phyloP scores from a whole-genome alignment of 176 grass and related monocot species.

The Oryza glaberrima region DNA sequence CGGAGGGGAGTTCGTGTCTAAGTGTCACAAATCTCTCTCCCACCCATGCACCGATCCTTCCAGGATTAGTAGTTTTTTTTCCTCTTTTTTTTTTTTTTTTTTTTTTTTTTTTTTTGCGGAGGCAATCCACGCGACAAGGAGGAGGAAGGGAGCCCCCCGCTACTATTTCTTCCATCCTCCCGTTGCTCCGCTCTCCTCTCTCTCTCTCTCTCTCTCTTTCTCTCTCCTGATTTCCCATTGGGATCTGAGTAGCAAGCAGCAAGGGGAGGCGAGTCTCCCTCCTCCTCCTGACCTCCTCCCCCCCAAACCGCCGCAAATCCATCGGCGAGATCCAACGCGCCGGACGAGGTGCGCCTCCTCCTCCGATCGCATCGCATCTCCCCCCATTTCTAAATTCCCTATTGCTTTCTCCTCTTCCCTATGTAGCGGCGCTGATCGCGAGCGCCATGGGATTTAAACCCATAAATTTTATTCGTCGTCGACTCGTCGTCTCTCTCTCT shows the following conservation, averaged over 20 bases:
- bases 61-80: no score
- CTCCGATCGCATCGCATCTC: no score
- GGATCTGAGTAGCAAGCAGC: slow-evolving; percentile 33
- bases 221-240: slow-evolving; percentile 43
- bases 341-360: slow-evolving; percentile 39
- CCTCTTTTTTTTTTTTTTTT: no score
- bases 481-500: background rate
- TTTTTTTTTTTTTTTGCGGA: no score
- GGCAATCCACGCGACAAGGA: background rate
- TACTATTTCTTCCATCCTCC: background rate
- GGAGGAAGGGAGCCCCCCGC: no score
- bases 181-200: background rate
- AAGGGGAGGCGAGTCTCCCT: background rate
- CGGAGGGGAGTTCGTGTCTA: no score
- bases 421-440: background rate
- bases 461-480: background rate
- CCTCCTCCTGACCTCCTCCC: slow-evolving; percentile 23
- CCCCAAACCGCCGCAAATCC: slow-evolving; percentile 60
- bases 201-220: slow-evolving; percentile 8
- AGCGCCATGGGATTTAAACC: slow-evolving; percentile 4
- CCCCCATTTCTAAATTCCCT: slow-evolving; percentile 18
- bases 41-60: no score
- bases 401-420: background rate
- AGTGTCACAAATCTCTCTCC: no score
- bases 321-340: slow-evolving; percentile 52